phyloP scores from a whole-genome alignment of 495 filamentous ascomycete genomes.

The Parathielavia hyrcaniae region DNA sequence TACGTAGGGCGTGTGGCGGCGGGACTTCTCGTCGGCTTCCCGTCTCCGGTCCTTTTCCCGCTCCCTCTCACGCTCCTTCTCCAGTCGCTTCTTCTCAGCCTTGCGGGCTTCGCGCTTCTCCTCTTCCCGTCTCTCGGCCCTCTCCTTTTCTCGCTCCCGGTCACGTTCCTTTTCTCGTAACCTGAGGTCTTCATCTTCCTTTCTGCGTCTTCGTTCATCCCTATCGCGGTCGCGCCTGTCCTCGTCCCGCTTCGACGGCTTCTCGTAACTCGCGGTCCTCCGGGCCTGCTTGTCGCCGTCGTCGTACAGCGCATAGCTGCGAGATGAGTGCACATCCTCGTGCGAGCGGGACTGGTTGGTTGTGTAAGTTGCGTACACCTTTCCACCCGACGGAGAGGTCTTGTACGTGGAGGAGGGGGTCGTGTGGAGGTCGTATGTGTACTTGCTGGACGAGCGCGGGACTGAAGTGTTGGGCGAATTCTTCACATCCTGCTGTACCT shows the following conservation, averaged over 20 bases:
- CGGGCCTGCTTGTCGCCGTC: constrained; percentile 33
- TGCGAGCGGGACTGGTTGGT: constrained; percentile 36
- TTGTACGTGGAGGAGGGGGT: constrained; percentile 31
- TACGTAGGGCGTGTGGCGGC: constrained; percentile 25
- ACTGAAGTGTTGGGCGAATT: constrained; percentile 36
- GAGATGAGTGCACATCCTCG: constrained; percentile 35
- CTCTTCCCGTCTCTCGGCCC: constrained; percentile 26
- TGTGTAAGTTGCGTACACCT: constrained; percentile 33
- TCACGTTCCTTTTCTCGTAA: constrained; percentile 25
- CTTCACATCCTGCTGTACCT: constrained; percentile 27
- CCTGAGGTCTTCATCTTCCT: constrained; percentile 33
- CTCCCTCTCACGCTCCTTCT: constrained; percentile 30
- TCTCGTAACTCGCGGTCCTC: constrained; percentile 44
- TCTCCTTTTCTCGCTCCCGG: constrained; percentile 8
- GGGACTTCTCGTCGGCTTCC: constrained; percentile 36
- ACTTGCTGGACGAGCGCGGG: constrained; percentile 27
- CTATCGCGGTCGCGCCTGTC: constrained; percentile 36
- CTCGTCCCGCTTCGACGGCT: constrained; percentile 33
- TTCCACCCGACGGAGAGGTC: constrained; percentile 30
- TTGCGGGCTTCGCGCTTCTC: constrained; percentile 4
- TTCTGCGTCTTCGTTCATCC: constrained; percentile 30
- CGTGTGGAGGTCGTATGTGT: constrained; percentile 30
- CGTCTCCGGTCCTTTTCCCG: constrained; percentile 11
- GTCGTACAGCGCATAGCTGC: constrained; percentile 25
- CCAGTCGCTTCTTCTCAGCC: constrained; percentile 21